Percentiles rank a stretch among this genome's conserved stretches.
Evolutionary conservation across 1,139 yeast genomes (phyloP).

Genomic region (Suhomyces panamericanus): DNA sequence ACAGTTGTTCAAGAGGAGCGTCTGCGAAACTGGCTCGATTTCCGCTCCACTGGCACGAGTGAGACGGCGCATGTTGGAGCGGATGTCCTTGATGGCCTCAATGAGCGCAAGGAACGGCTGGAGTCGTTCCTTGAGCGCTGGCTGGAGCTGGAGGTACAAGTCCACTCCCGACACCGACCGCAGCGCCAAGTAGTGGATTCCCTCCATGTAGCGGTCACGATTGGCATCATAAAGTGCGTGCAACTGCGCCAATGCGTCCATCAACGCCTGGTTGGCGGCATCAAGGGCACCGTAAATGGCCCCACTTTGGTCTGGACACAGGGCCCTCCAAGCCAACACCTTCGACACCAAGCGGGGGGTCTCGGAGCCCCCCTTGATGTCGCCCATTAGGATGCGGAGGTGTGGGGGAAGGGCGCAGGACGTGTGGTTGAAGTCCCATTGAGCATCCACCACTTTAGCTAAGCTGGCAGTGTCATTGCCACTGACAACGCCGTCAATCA

Average conservation of each 20-base stretch:
- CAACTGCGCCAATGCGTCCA: conserved; percentile 47
- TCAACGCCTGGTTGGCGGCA: conserved; percentile 56
- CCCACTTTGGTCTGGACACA: conserved; percentile 50
- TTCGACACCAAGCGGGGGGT: conserved; percentile 86
- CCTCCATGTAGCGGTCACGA: conserved; percentile 22
- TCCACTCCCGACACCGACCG: neutral
- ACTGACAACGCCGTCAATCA: conserved; percentile 34
- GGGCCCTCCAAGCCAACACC: conserved; percentile 68
- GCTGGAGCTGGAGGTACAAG: conserved; percentile 1
- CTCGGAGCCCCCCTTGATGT: conserved; percentile 87
- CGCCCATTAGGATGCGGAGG: conserved; percentile 82
- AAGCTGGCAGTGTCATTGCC: conserved; percentile 23
- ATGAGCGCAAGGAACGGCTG: conserved; percentile 26
- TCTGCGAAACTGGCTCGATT: conserved; percentile 84
- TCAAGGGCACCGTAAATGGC: conserved; percentile 58
- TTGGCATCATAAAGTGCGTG: conserved; percentile 28
- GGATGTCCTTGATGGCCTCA: conserved; percentile 46
- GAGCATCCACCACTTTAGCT: conserved; percentile 40
- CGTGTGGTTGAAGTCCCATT: conserved; percentile 60
- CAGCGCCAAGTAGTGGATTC: conserved; percentile 7
- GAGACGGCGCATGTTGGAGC: conserved; percentile 56
- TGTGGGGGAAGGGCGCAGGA: conserved; percentile 67
- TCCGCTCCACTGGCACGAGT: conserved; percentile 74
- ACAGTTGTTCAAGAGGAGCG: conserved; percentile 66
- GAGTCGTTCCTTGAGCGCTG: conserved; percentile 4